A percentile compares a stretch with the other conserved stretches of the same genome.
These are phyloP conservation scores for Phylloboletellus chloephorus DNA, from an alignment of 1,284 basidiomycete species.

Conservation along the genomic window DNA sequence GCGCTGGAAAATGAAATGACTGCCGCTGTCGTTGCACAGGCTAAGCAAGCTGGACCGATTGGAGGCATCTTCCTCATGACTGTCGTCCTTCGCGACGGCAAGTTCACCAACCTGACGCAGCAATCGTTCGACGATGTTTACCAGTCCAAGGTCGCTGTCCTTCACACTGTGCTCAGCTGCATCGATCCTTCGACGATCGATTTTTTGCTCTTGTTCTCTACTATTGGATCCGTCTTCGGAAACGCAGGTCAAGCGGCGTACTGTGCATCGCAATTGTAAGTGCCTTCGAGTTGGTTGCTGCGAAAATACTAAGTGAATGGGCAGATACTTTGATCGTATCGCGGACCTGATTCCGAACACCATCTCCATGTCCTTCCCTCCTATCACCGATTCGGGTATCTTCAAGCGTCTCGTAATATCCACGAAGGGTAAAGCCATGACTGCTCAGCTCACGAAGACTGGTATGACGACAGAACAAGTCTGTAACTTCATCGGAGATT, in stretches of 20 bases:
- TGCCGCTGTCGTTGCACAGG: constrained; percentile 19
- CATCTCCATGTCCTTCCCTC: constrained; percentile 33
- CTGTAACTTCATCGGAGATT: constrained; percentile 31
- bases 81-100: constrained; percentile 30
- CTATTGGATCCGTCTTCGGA: constrained; percentile 30
- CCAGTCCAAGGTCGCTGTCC: constrained; percentile 27
- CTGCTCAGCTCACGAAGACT: constrained; percentile 26
- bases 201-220: constrained; percentile 31
- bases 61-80: constrained; percentile 31
- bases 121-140: constrained; percentile 31
- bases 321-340: constrained; percentile 28
- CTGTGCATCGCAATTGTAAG: constrained; percentile 28
- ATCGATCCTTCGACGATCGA: constrained; percentile 26
- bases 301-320: constrained; percentile 1
- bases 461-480: constrained; percentile 32
- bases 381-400: constrained; percentile 31
- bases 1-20: constrained; percentile 19
- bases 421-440: constrained; percentile 28
- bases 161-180: constrained; percentile 23
- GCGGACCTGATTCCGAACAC: constrained; percentile 27
- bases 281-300: background rate
- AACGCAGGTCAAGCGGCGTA: constrained; percentile 34
- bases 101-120: constrained; percentile 31
- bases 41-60: constrained; percentile 17
- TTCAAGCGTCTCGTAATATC: constrained; percentile 29